A percentile compares a stretch with the other conserved stretches of the same genome.
Evolutionary conservation across 2,329 filamentous ascomycete species (phyloP).

Genomic region (Dichotomopilus funicola): DNA sequence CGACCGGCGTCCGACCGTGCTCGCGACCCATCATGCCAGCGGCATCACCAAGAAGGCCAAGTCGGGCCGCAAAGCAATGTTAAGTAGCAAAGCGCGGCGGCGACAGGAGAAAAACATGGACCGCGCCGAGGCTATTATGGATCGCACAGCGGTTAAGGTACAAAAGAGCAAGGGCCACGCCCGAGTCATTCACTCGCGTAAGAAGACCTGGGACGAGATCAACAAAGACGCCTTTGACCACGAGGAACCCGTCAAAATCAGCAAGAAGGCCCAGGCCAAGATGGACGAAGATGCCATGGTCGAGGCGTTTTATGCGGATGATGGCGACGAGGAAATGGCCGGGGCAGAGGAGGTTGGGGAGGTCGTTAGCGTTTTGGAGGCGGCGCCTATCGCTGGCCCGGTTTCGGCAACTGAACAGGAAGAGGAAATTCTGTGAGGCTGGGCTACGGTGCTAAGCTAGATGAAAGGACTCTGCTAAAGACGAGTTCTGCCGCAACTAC

Average conservation of each 20-base stretch:
- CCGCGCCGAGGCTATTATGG: slow-evolving; percentile 53
- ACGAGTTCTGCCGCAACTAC: too few species aligned
- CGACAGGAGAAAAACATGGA: slow-evolving; percentile 53
- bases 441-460: too few species aligned
- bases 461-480: too few species aligned
- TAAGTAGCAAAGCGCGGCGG: slow-evolving; percentile 49
- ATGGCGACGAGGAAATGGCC: slow-evolving; percentile 33
- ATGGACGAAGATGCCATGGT: slow-evolving; percentile 21
- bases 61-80: slow-evolving; percentile 44
- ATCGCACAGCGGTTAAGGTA: slow-evolving; percentile 39
- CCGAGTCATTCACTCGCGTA: slow-evolving; percentile 20
- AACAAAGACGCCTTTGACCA: slow-evolving; percentile 16
- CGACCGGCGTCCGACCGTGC: slow-evolving; percentile 56
- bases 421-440: slow-evolving; percentile 17
- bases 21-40: slow-evolving; percentile 59
- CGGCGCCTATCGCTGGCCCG: neutral
- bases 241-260: slow-evolving; percentile 8
- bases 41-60: slow-evolving; percentile 65
- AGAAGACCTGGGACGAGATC: slow-evolving; percentile 24
- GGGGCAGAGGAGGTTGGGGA: slow-evolving; percentile 16
- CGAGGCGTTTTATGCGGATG: slow-evolving; percentile 19
- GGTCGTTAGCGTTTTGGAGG: neutral
- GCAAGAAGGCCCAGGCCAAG: slow-evolving; percentile 17
- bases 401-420: slow-evolving; percentile 4
- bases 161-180: slow-evolving; percentile 21